Conservation (phyloP, 495 filamentous ascomycete genomes). For the Neurospora hispaniola region DNA sequence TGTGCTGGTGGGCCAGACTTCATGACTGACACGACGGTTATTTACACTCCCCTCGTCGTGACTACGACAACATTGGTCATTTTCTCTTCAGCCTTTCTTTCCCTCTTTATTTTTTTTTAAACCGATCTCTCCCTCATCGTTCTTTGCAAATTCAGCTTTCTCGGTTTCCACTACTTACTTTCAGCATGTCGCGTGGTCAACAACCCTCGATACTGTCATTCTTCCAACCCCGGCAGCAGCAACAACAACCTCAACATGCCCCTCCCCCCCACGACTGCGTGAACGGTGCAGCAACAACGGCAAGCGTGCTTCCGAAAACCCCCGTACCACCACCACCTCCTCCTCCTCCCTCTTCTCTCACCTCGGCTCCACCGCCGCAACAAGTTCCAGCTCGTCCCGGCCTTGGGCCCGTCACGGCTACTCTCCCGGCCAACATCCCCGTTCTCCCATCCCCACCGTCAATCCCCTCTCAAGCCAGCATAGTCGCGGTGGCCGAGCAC, state of each 20-base stretch:
- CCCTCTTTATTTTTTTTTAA: neutral
- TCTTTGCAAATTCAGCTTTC: neutral
- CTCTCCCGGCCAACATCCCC: constrained; percentile 25
- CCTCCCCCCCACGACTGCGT: neutral
- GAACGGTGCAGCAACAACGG: neutral
- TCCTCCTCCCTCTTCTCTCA: constrained; percentile 10
- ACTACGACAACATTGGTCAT: neutral
- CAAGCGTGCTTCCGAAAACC: neutral
- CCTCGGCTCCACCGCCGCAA: constrained; percentile 4
- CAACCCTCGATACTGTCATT: constrained; percentile 44
- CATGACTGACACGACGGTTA: neutral
- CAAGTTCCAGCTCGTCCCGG: constrained; percentile 14
- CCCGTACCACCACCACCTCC: constrained; percentile 13
- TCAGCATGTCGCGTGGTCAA: constrained; percentile 18
- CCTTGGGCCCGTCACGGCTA: neutral
- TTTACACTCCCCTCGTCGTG: neutral
- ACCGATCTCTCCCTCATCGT: neutral
- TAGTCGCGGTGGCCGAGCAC: constrained; percentile 46
- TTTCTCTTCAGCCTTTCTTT: neutral
- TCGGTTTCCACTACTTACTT: neutral
- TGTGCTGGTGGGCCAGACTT: neutral
- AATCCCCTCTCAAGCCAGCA: constrained; percentile 40
- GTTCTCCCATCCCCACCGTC: constrained; percentile 19
- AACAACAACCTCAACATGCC: neutral
- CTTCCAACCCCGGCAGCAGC: constrained; percentile 19